Base-by-base conservation (phyloP, 106 monocot species). In the Dendrobium officinale region DNA sequence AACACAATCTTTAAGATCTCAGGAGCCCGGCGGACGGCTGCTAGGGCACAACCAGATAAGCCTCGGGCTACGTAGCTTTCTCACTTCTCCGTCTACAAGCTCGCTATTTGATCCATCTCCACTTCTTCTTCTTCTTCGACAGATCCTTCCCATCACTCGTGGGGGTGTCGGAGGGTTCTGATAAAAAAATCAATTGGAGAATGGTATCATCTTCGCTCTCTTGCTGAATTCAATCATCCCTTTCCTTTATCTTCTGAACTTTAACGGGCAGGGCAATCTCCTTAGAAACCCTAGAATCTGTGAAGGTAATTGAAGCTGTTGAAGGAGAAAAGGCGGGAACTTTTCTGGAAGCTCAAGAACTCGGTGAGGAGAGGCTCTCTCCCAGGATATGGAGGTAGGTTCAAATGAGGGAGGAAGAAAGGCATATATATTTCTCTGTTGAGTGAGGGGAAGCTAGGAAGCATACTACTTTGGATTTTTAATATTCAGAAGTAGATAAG, bases 41-140 rank as follows among this genome's bases (percentile, higher is more conserved):
- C 79, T 67, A 61, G 79, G 84, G 27, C 72, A 80, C 22, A 79
- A 64, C 84, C 84, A 84, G 47, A 80, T 26, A 61, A 84, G 84
- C n/a, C 77, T 67, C 9, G 81, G 56, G 75, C 75, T 42, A 19
- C 27, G 55, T 6, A 78, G 68, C 6, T 68, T 83, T 24, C 82
- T 78, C 24, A 68, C 77, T 55, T 67, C 77, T 45, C 43, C 43
- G 40, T 67, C 78, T 54, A 83, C 78, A 51, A 68, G 67, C 4
- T 79, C 56, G 40, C 72, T 43, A 49, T 29, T 27, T 37, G 78
- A 58, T 26, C 40, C 78, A 78, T 72, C 55, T 58, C 45, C 66
- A 26, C 29, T 72, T 72, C 72, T 51, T 42, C 54, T 78, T 72
- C 72, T 49, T 41, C 79, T 59, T 42, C 66, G 9, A 61, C 51